Percentiles rank a stretch among this genome's conserved stretches.
Evolutionary conservation across 306 rosid species (phyloP).

Genomic region (Sicyos baderoa): DNA sequence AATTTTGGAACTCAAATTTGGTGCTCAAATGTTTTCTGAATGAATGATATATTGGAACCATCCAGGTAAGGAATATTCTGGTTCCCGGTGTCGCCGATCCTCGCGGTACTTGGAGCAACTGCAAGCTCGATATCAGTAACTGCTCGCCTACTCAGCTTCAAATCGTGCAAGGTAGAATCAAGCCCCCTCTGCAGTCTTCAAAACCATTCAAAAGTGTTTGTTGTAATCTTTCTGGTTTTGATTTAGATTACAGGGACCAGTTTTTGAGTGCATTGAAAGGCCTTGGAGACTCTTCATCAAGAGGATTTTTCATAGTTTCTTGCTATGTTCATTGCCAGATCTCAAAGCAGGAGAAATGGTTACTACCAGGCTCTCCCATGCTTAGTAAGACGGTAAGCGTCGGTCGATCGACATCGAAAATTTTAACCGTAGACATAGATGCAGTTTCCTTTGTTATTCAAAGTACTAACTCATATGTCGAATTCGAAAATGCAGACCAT

Average conservation of each 20-base stretch:
- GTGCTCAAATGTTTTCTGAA: background rate
- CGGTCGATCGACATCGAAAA: background rate
- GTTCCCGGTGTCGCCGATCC: conserved; percentile 92
- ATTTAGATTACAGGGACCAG: conserved; percentile 59
- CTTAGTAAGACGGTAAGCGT: conserved; percentile 49
- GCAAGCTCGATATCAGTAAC: conserved; percentile 68
- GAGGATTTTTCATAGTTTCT: conserved; percentile 69
- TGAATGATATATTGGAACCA: background rate
- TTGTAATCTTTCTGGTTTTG: conserved; percentile 10
- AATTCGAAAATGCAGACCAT: conserved; percentile 46
- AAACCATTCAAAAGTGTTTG: background rate
- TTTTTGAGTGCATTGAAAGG: conserved; percentile 59
- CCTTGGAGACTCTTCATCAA: conserved; percentile 30
- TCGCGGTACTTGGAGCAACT: conserved; percentile 57
- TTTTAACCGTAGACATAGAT: background rate
- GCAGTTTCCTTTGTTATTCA: background rate
- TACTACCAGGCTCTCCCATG: conserved; percentile 54
- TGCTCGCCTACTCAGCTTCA: conserved; percentile 61
- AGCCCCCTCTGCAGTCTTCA: background rate
- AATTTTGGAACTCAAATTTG: background rate
- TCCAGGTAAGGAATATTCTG: conserved; percentile 74
- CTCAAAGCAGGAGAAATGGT: conserved; percentile 82
- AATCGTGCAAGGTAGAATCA: conserved; percentile 51
- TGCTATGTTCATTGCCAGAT: conserved; percentile 96
- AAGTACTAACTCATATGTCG: background rate